Percentiles rank a stretch among this genome's conserved stretches.
These are phyloP conservation scores for Astrothelium subdiscretum DNA, from an alignment of 495 filamentous ascomycete genomes.

Conservation along the genomic window DNA sequence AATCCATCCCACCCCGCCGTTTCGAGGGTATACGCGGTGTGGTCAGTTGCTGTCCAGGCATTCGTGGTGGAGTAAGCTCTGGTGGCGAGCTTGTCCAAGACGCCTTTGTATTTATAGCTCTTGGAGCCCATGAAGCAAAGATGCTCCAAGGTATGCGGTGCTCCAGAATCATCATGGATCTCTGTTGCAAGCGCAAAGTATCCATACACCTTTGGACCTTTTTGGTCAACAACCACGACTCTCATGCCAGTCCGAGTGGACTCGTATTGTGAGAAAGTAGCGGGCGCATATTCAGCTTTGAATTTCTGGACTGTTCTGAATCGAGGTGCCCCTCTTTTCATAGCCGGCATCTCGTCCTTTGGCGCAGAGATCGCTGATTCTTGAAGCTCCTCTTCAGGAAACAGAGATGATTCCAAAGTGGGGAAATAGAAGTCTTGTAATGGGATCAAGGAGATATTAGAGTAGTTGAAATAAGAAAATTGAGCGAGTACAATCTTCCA, in stretches of 20 bases:
- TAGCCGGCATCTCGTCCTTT: slow-evolving; percentile 10
- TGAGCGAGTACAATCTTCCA: not conserved
- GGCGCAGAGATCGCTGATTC: not conserved
- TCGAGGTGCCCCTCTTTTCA: slow-evolving; percentile 26
- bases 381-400: not conserved
- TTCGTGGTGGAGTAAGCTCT: slow-evolving; percentile 90
- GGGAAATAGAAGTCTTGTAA: not conserved
- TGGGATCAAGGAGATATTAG: not conserved
- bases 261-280: slow-evolving; percentile 77
- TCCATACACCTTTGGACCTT: slow-evolving; percentile 86
- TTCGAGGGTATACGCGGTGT: slow-evolving; percentile 92
- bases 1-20: slow-evolving; percentile 96
- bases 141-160: slow-evolving; percentile 94
- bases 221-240: slow-evolving; percentile 78
- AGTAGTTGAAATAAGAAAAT: not conserved
- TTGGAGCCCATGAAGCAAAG: slow-evolving; percentile 96
- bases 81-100: slow-evolving; percentile 86
- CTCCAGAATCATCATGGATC: slow-evolving; percentile 91
- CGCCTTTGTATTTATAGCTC: slow-evolving; percentile 85
- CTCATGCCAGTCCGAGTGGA: slow-evolving; percentile 85
- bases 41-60: slow-evolving; percentile 89
- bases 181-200: slow-evolving; percentile 95
- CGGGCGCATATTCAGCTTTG: slow-evolving; percentile 75
- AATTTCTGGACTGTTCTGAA: slow-evolving; percentile 82
- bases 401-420: not conserved